phyloP scores from a whole-genome alignment of 345 rosid genomes.

The Xanthoceras sorbifolium region DNA sequence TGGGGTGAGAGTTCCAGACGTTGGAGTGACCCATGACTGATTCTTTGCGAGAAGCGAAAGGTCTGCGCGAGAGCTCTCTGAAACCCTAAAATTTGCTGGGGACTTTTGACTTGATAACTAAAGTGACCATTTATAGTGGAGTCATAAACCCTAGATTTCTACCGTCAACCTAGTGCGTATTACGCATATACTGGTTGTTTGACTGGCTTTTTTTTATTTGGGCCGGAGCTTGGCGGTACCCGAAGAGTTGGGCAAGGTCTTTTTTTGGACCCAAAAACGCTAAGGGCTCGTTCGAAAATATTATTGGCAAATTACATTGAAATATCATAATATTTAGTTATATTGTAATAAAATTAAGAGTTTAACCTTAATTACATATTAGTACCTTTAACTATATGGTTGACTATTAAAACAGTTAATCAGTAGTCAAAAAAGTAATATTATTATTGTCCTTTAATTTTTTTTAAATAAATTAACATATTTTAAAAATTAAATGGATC shows the following conservation, averaged over 20 bases:
- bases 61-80: conserved; percentile 34
- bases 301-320: too few species aligned
- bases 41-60: conserved; percentile 12
- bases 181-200: background rate
- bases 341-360: too few species aligned
- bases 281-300: too few species aligned
- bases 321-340: too few species aligned
- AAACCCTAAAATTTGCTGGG: conserved; percentile 16
- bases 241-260: background rate
- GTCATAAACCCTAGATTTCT: conserved; percentile 3
- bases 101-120: fast-evolving
- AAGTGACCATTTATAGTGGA: background rate
- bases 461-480: too few species aligned
- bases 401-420: too few species aligned
- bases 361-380: too few species aligned
- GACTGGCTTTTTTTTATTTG: background rate
- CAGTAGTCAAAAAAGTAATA: too few species aligned
- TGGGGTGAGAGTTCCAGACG: conserved; percentile 66
- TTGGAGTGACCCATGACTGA: conserved; percentile 55
- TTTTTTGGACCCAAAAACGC: too few species aligned
- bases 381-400: too few species aligned
- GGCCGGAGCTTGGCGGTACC: background rate
- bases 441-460: too few species aligned
- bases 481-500: too few species aligned
- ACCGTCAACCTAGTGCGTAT: background rate